Evolutionary conservation across 2,329 filamentous ascomycete species (phyloP), one percentile per base, ranked within the genome.

Genomic region (Leptoxyphium fumago): DNA sequence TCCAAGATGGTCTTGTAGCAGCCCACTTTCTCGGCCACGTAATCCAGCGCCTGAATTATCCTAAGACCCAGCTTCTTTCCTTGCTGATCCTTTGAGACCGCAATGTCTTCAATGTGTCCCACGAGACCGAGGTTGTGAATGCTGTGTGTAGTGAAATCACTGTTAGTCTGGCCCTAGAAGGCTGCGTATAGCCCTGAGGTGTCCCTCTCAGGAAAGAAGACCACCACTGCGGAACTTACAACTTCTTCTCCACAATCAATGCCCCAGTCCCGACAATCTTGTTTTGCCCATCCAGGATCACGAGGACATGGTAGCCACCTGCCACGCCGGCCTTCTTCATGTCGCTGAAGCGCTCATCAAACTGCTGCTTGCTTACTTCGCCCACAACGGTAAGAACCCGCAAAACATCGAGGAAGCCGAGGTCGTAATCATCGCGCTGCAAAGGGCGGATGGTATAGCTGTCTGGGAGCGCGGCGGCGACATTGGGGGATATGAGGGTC

Each of bases 1-100:
- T 96, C 89, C 51, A 96, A 75, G 54, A 98, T 96, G 52, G 80
- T 87, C 81, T 86, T 96, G 68, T 96, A 96, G 67, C 89, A 96
- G 44, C 89, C 91, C 46, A 91, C 80, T 61, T 86, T 77, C 61
- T 85, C 78, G 44, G 88, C 87, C 47, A 96, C 80, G 61, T 74
- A 82, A 65, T 96, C 88, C 59, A 98, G 74, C 7, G 89, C 87
- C 68, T 96, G 85, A 57, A 96, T 96, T 53, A 96, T 82, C 53
- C 86, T 77, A 59, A 95, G 69, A 4, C 91, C 91, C 38, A 96
- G 73, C 69, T 94, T 95, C 77, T 96, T 95, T 54, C 91, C 91
- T 66, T 96, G 91, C 68, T 96, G 87, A 56, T 93, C 84, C 67
- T 88, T 87, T 51, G 84, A 80, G 32, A 98, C 88, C 14, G 89